Evolutionary conservation across 2,329 filamentous ascomycete genomes (phyloP).

Genomic region (Stemphylium lycopersici): DNA sequence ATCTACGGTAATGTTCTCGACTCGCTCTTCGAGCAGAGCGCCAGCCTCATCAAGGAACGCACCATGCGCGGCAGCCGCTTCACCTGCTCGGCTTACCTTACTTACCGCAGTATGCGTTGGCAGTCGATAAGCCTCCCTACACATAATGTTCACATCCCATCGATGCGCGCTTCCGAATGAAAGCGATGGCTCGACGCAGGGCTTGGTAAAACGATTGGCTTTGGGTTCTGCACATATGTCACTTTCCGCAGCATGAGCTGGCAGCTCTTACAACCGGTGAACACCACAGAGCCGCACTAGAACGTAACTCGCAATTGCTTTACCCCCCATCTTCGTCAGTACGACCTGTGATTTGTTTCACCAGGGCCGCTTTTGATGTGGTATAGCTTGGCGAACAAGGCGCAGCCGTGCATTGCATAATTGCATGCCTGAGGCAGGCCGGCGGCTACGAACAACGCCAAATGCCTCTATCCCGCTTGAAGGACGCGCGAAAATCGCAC

Average conservation of each 20-base stretch:
- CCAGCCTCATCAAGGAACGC: background rate
- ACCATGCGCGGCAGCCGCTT: slow-evolving; percentile 5
- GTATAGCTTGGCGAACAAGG: slow-evolving; percentile 38
- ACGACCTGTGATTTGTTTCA: slow-evolving; percentile 27
- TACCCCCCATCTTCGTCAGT: slow-evolving; percentile 19
- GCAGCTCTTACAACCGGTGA: slow-evolving; percentile 35
- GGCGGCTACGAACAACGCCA: slow-evolving; percentile 7
- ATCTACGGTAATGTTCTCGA: background rate
- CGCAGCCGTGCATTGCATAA: slow-evolving; percentile 38
- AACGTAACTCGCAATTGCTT: slow-evolving; percentile 19
- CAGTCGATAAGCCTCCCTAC: slow-evolving; percentile 18
- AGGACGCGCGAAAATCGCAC: slow-evolving; percentile 2
- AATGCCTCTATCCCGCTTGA: slow-evolving; percentile 1
- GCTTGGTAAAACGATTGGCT: slow-evolving; percentile 39
- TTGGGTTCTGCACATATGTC: slow-evolving; percentile 29
- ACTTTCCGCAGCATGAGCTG: slow-evolving; percentile 24
- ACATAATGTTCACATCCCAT: slow-evolving; percentile 13
- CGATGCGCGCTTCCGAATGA: slow-evolving; percentile 16
- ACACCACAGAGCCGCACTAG: slow-evolving; percentile 44
- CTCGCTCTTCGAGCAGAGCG: background rate
- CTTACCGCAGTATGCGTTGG: slow-evolving; percentile 33
- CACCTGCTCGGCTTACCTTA: slow-evolving; percentile 3
- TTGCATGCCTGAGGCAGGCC: slow-evolving; percentile 34
- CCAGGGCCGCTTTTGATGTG: slow-evolving; percentile 27
- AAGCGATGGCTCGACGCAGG: slow-evolving; percentile 22